Conservation (phyloP, 2,329 filamentous ascomycete genomes). For the Claviceps monticola region DNA sequence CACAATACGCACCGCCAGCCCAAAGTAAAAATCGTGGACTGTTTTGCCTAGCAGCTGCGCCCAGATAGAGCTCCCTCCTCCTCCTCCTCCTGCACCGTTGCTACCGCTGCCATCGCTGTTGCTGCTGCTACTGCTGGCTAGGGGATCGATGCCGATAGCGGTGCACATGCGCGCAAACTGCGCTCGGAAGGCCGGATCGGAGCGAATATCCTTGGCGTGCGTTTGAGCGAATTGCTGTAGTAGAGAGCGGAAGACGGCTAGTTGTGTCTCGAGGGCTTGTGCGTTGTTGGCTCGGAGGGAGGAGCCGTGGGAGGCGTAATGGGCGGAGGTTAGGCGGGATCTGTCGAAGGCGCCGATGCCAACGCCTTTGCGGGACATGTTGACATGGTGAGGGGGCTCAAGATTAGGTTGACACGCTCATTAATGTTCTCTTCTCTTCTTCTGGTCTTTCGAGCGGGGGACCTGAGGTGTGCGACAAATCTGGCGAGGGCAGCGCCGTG, state of each 20-base stretch:
- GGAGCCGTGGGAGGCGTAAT: conserved; percentile 82
- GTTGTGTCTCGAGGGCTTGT: conserved; percentile 77
- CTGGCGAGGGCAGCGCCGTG: too few species aligned
- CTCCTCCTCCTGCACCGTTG: conserved; percentile 11
- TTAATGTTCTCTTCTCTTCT: background rate
- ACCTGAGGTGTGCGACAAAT: too few species aligned
- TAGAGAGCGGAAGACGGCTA: conserved; percentile 89
- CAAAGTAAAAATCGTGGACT: conserved; percentile 98
- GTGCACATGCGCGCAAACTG: conserved; percentile 98
- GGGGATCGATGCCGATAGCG: conserved; percentile 88
- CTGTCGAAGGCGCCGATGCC: conserved; percentile 85
- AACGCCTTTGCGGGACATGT: conserved; percentile 66
- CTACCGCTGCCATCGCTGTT: conserved; percentile 15
- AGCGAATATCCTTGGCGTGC: conserved; percentile 90
- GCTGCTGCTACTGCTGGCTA: conserved; percentile 39
- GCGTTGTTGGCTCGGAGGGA: conserved; percentile 75
- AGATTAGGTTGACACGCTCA: too few species aligned
- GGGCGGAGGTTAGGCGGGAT: conserved; percentile 68
- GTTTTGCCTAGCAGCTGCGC: conserved; percentile 79
- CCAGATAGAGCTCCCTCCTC: conserved; percentile 59
- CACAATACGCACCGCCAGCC: conserved; percentile 87
- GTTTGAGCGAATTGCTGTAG: conserved; percentile 92
- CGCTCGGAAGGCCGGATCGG: conserved; percentile 84
- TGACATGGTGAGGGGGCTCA: background rate
- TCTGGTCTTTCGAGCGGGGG: background rate